Conservation (phyloP, 148 eudicot genomes). For the Vaccinium myrtillus region DNA sequence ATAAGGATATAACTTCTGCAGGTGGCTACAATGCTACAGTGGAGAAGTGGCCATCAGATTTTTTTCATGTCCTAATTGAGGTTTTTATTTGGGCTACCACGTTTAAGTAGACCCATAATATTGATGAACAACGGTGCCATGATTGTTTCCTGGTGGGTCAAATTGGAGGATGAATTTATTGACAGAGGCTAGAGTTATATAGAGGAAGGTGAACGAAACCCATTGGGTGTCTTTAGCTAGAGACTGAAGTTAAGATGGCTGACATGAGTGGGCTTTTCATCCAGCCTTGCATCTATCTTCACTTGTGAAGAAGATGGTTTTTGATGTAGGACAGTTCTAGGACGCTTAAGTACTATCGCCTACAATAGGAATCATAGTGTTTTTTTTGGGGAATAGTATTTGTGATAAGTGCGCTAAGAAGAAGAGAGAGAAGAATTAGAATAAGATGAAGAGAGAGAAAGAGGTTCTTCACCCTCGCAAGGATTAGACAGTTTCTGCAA, state of each 20-base stretch:
- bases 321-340: too few species aligned
- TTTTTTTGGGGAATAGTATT: too few species aligned
- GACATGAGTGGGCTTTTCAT: background rate
- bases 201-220: background rate
- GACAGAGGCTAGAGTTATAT: background rate
- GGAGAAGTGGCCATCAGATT: too few species aligned
- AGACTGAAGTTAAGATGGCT: background rate
- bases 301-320: too few species aligned
- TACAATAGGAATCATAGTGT: too few species aligned
- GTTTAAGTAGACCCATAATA: background rate
- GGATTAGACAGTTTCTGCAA: too few species aligned
- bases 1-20: background rate
- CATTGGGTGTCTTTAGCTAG: background rate
- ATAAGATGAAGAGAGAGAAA: too few species aligned
- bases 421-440: too few species aligned
- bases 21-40: background rate
- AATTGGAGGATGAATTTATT: background rate
- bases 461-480: too few species aligned
- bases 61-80: too few species aligned
- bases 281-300: background rate
- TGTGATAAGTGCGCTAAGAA: too few species aligned
- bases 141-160: background rate
- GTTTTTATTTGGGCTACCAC: background rate
- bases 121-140: background rate
- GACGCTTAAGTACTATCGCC: too few species aligned